A percentile compares a stretch with the other conserved stretches of the same genome.
These are phyloP conservation scores for Solanum rostratum DNA, from an alignment of 257 asterid species.

Conservation along the genomic window DNA sequence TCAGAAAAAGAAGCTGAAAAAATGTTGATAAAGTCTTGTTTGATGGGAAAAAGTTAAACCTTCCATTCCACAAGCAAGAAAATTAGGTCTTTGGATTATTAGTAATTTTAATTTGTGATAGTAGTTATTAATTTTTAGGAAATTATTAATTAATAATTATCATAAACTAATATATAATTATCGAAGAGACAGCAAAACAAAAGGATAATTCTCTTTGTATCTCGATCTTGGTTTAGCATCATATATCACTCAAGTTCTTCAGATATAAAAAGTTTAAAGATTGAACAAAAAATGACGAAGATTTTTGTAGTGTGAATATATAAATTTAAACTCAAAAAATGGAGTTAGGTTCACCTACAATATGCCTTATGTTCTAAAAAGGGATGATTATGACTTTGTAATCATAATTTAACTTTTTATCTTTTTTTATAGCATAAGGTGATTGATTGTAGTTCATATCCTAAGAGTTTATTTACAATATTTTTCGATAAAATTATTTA, in stretches of 20 bases:
- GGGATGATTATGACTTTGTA: not conserved
- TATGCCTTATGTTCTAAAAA: not conserved
- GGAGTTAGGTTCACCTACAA: not conserved
- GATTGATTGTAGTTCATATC: not conserved
- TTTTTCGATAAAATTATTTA: no score
- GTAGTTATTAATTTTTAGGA: not conserved
- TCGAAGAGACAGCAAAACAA: not conserved
- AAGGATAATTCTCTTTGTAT: no score
- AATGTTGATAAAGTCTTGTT: not conserved
- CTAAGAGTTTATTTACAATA: no score
- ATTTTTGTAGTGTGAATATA: not conserved
- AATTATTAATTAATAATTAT: not conserved
- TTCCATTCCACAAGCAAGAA: not conserved
- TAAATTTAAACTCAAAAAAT: not conserved
- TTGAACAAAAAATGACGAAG: no score
- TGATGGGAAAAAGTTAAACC: not conserved
- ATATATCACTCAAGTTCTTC: no score
- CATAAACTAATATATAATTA: not conserved
- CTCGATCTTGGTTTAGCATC: no score
- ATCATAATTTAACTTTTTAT: not conserved
- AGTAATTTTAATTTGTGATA: not conserved
- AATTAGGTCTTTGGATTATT: not conserved
- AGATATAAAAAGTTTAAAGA: no score
- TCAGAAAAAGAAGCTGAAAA: slow-evolving; percentile 15
- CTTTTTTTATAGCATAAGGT: not conserved